A percentile compares a stretch with the other conserved stretches of the same genome.
Evolutionary conservation across 768 basidiomycete species (phyloP).

Genomic region (Lyophyllum decastes): DNA sequence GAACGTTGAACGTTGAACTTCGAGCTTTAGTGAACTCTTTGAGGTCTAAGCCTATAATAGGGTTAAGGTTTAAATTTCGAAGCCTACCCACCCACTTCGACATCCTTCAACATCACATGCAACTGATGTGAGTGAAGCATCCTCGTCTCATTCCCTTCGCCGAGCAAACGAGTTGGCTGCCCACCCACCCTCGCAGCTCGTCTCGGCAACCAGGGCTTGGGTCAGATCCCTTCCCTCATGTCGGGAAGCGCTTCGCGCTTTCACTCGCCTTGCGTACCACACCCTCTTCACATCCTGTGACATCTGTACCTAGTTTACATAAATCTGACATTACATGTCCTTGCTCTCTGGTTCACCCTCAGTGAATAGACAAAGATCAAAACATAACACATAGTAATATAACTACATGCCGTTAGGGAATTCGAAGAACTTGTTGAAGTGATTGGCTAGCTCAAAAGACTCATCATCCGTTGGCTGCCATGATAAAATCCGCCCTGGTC

Average conservation of each 20-base stretch:
- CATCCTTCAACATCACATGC: no score
- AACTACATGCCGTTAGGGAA: no score
- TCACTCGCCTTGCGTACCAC: background rate
- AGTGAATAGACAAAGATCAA: background rate
- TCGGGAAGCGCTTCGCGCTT: background rate
- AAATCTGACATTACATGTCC: background rate
- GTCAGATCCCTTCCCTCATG: background rate
- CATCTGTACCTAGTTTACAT: background rate
- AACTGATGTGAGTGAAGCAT: background rate
- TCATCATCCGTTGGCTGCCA: no score
- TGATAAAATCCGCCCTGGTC: no score
- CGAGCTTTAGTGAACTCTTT: no score
- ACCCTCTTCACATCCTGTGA: background rate
- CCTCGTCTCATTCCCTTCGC: background rate
- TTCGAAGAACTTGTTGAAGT: no score
- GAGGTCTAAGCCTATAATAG: no score
- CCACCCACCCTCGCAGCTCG: background rate
- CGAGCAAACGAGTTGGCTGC: background rate
- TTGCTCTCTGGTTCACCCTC: background rate
- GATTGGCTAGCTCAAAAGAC: no score
- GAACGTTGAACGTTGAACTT: no score
- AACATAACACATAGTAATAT: background rate
- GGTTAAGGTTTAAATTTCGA: no score
- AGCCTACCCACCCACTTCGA: no score
- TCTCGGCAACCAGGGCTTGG: background rate